Evolutionary conservation across 371 early-diverging fungal genomes (phyloP), one percentile per base, ranked within the genome.

Genomic region (Mucor sp.): DNA sequence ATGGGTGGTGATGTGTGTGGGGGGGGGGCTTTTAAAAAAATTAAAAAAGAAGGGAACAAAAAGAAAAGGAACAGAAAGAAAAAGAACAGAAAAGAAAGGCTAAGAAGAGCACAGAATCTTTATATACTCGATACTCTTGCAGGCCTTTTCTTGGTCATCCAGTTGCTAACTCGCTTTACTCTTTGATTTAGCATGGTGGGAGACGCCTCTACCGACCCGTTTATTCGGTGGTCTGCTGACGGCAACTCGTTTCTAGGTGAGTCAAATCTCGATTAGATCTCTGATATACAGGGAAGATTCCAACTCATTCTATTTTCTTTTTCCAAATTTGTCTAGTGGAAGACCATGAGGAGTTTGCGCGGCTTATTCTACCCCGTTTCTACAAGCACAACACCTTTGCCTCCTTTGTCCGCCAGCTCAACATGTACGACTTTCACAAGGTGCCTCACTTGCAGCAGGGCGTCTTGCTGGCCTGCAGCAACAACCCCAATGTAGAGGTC

Each of bases 311-410:
- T 44, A 7, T 44, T 44, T 44, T 19, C 19, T 15, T 17, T 17
- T 41, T 43, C n/a, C n/a, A 15, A 43, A 43, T 30, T 30, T 30
- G 30, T 30, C 21, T 8, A 81, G 92, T 93, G 3, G 67, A 81
- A 37, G 71, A 77, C 4, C 89, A 85, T 65, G 90, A 91, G 66
- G 92, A 92, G 27, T 95, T 97, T 84, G 89, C 95, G 7, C 87
- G 89, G 57, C 81, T 80, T 25, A 88, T 94, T 15, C 74, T 94
- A 48, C 90, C 92, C 19, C 81, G 82, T 28, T 88, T 80, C 63
- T 95, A 94, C 74, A 95, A 94, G 74, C 94, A 95, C 81, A 87
- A 85, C 66, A 95, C 94, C 61, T 90, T 93, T 68, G 85, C 90
- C 21, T 89, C 89, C 25, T 95, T 95, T 86, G 93, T 94, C 5